Conservation (phyloP, 208 protist genomes). For the Acanthamoeba quina region DNA sequence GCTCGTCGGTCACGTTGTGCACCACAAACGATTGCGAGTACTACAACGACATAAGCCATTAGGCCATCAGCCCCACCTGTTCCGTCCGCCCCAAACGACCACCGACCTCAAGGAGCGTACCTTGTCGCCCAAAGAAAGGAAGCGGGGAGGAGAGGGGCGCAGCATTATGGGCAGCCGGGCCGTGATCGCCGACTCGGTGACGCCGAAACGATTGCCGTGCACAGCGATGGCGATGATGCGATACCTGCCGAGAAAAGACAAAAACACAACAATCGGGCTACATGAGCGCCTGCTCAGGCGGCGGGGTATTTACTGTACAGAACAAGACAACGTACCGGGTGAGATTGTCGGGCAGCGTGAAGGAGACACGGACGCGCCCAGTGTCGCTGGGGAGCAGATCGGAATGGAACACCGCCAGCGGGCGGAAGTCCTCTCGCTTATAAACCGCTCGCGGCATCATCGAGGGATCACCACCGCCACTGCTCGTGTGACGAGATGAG, state of each 20-base stretch:
- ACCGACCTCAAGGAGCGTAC: neutral
- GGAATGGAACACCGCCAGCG: neutral
- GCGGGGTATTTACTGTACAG: too few relatives aligned
- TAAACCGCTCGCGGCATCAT: neutral
- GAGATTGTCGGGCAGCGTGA: slow-evolving; percentile 74
- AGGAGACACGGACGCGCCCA: neutral
- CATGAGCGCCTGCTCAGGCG: too few relatives aligned
- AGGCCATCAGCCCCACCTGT: neutral
- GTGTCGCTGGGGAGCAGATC: neutral
- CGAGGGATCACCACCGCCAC: slow-evolving; percentile 8
- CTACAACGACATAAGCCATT: neutral
- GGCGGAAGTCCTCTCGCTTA: neutral
- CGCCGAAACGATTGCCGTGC: slow-evolving; percentile 48
- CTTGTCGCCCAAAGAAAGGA: slow-evolving; percentile 70
- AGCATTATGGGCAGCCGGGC: slow-evolving; percentile 46
- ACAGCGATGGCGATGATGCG: slow-evolving; percentile 2
- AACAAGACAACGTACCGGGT: neutral
- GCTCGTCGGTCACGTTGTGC: slow-evolving; percentile 49
- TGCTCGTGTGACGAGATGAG: neutral
- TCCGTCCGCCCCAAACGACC: neutral
- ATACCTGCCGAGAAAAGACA: slow-evolving; percentile 18
- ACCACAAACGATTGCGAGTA: slow-evolving; percentile 58
- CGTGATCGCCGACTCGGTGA: slow-evolving; percentile 1
- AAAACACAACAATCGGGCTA: too few relatives aligned
- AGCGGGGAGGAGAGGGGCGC: slow-evolving; percentile 67